Base-by-base conservation (phyloP, 805 yeast genomes). In the Candida nemodendra region DNA sequence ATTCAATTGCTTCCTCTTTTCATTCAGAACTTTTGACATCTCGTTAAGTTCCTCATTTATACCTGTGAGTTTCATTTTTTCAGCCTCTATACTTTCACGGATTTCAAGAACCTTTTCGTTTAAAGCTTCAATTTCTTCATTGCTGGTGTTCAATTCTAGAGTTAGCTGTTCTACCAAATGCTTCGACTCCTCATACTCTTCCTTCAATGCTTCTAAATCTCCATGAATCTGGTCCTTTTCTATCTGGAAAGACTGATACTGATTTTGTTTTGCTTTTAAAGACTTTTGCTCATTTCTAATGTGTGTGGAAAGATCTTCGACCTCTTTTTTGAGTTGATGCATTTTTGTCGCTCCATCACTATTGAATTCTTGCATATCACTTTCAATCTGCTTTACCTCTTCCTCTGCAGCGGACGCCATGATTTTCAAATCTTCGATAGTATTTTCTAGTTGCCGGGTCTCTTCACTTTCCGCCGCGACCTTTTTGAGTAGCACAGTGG, bases 291-390 rank as follows among this genome's bases (percentile, higher is more conserved):
- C 48, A 2, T 51, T 34, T 2, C 48, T 53, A 0, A 74, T 52
- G 31, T 71, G 61, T 5, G 53, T 45, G 0, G 65, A 53, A 4
- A 83, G 57, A 6, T 53, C 46, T 9, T 56, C 52, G 17, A 83
- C 69, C 43, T 84, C 88, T 4, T 52, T 44, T 46, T 76, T 72
- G 28, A 84, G 64, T 51, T 84, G 78, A 33, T 76, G 77, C 42
- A 95, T 68, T 58, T 91, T 95, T 1, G 82, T 74, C 1, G 90
- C 87, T 50, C 89, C 90, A 57, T 95, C 84, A 30, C 66, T 66
- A 42, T 75, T 78, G 57, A 89, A 91, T 51, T 93, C 98, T 36
- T 72, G 69, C 66, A 89, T 85, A 57, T 93, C 98, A 13, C 66
- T 73, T 53, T 84, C 85, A 36, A 85, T 79, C 6, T 56, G 56